Base-by-base conservation (phyloP, 2,329 filamentous ascomycete species). In the Dothideomycetidae sp. region DNA sequence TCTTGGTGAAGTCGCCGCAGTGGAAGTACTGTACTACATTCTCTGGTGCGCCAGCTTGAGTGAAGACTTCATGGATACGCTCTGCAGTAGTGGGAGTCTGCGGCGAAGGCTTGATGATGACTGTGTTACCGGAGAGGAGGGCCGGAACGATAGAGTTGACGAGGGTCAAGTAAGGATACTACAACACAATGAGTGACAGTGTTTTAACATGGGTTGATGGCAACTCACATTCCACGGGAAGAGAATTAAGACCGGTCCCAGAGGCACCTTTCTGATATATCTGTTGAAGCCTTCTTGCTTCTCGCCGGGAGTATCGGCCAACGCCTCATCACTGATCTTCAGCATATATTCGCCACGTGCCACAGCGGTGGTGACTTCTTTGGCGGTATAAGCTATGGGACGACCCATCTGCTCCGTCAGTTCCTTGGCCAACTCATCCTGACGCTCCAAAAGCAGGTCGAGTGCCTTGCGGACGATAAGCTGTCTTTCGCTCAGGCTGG, bases 131-230 rank as follows among this genome's bases (percentile, higher is more conserved):
- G 18, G 82, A 75, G 28, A 96, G 70, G 28, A 96, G 68, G n/a
- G 88, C 88, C 12, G 88, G 88, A 44, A 96, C 75, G 41, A 96
- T 68, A 10, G 84, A 86, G 66, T 96, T 96, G 54, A 94, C 74
- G 18, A 94, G 73, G 47, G 86, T 93, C 33, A 96, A 67, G 58
- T 94, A 96, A 15, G 88, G 88, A 54, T 96, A 96, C 84, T 93
- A 49, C 17, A 37, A 18, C 10, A n/a, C 9, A 40, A 35, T 41
- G 28, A 37, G 30, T 31, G 29, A 39, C 29, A 15, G 29, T 16
- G n/a, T 21, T 42, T 14, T 2, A 10, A 32, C 17, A 32, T 19
- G 19, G 17, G 12, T 32, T 29, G 33, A 31, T 11, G 31, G 19
- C 14, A 11, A 68, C 83, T 62, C 61, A 90, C 85, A 62, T 96